Conservation (phyloP, 2,329 filamentous ascomycete genomes). For the Penicillium hordei region DNA sequence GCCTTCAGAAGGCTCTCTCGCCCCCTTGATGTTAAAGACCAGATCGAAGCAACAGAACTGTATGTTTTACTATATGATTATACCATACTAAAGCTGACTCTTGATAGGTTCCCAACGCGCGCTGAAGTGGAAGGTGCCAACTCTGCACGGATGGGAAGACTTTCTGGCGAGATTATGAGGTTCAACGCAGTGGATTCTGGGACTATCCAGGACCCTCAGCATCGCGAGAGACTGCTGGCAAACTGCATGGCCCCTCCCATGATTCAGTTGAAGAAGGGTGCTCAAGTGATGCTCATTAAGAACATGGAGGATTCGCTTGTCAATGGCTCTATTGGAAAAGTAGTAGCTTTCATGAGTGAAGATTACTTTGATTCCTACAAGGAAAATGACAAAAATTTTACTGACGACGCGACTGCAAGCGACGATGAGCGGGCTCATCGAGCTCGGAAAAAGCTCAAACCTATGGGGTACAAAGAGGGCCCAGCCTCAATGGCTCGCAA, state of each 20-base stretch:
- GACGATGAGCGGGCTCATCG: constrained; percentile 44
- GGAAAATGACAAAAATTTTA: constrained; percentile 58
- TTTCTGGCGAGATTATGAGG: constrained; percentile 66
- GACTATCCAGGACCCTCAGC: constrained; percentile 60
- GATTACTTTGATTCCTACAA: constrained; percentile 60
- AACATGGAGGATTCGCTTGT: constrained; percentile 93
- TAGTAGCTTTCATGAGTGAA: constrained; percentile 76
- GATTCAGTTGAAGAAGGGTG: constrained; percentile 81
- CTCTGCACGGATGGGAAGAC: constrained; percentile 65
- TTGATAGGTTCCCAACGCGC: constrained; percentile 74
- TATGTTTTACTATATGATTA: constrained; percentile 37
- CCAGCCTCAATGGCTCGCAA: constrained; percentile 54
- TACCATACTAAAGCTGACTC: constrained; percentile 22
- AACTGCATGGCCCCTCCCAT: constrained; percentile 91
- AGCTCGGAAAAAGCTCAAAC: constrained; percentile 58
- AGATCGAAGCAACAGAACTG: constrained; percentile 80
- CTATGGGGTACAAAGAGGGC: constrained; percentile 50
- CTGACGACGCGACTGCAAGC: constrained; percentile 49
- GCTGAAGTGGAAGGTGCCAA: constrained; percentile 89
- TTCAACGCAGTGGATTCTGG: constrained; percentile 78
- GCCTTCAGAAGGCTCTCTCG: constrained; percentile 74
- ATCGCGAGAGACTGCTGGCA: constrained; percentile 73
- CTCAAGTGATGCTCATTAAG: constrained; percentile 99
- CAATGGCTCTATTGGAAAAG: constrained; percentile 88
- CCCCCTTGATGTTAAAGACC: constrained; percentile 69